Evolutionary conservation across 1,284 basidiomycete genomes (phyloP).

Genomic region (Termitomyces sp.): DNA sequence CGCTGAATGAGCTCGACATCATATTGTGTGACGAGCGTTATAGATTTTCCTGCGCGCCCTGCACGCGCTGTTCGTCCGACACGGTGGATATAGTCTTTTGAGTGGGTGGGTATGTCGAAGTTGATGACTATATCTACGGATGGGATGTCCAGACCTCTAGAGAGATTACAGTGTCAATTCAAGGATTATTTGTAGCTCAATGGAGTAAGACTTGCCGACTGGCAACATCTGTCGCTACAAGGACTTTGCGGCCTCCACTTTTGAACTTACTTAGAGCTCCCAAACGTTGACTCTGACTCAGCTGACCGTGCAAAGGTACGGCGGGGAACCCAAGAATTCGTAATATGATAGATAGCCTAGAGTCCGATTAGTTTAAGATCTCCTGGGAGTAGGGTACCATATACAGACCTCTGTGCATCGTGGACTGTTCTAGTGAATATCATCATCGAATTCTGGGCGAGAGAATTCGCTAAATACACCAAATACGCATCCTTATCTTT

Average conservation of each 20-base stretch:
- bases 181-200: neutral
- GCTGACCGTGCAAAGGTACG: slow-evolving; percentile 93
- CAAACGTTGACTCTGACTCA: slow-evolving; percentile 89
- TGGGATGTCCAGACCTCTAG: slow-evolving; percentile 92
- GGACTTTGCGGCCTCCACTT: slow-evolving; percentile 84
- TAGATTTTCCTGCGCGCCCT: slow-evolving; percentile 90
- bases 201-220: slow-evolving; percentile 55
- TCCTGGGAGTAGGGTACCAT: neutral
- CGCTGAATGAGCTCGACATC: slow-evolving; percentile 96
- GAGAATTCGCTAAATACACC: slow-evolving; percentile 84
- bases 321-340: slow-evolving; percentile 92
- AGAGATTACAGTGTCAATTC: slow-evolving; percentile 8
- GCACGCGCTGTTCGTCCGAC: slow-evolving; percentile 98
- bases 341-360: slow-evolving; percentile 83
- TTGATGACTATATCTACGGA: slow-evolving; percentile 97
- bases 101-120: slow-evolving; percentile 97
- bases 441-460: slow-evolving; percentile 92
- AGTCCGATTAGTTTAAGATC: neutral
- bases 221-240: slow-evolving; percentile 98
- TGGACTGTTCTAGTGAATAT: slow-evolving; percentile 96
- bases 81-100: slow-evolving; percentile 98
- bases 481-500: slow-evolving; percentile 92
- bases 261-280: slow-evolving; percentile 98
- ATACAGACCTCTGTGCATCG: slow-evolving; percentile 80
- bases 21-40: slow-evolving; percentile 97